These are phyloP conservation scores for Lanmaoa rubissima DNA, from an alignment of 768 basidiomycete species.

Conservation along the genomic window DNA sequence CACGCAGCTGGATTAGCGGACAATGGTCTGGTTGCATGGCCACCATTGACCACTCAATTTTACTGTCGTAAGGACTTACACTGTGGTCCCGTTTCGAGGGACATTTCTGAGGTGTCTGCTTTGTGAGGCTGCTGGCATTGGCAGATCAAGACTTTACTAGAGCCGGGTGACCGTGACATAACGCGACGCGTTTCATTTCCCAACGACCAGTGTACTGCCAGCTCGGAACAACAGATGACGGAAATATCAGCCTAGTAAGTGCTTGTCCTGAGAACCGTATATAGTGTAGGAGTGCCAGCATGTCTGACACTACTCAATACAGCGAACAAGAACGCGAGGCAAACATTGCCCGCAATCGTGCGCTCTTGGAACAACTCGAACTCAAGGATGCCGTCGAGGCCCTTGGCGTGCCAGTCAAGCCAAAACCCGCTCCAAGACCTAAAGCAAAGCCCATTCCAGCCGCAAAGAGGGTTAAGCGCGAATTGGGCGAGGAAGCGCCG, in stretches of 20 bases:
- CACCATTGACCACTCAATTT: not conserved
- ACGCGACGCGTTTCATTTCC: constrained; percentile 30
- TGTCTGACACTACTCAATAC: not conserved
- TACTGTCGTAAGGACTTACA: not conserved
- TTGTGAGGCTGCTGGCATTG: too few relatives aligned
- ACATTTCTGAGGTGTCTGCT: too few relatives aligned
- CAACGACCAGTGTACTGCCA: not conserved
- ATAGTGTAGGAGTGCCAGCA: not conserved
- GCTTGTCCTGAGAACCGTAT: too few relatives aligned
- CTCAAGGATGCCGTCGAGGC: constrained; percentile 53
- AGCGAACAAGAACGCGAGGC: constrained; percentile 75
- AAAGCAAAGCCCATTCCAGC: constrained; percentile 65
- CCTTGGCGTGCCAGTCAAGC: constrained; percentile 45
- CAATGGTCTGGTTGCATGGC: not conserved
- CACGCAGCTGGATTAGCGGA: not conserved
- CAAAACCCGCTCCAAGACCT: constrained; percentile 36
- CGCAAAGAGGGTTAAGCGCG: constrained; percentile 52
- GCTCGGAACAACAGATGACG: constrained; percentile 31
- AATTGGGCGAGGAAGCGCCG: constrained; percentile 44
- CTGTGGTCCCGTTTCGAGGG: not conserved
- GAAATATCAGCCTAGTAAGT: constrained; percentile 53
- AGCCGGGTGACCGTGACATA: constrained; percentile 28
- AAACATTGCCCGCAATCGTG: constrained; percentile 80
- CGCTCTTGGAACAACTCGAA: constrained; percentile 68
- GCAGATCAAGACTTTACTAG: too few relatives aligned